These are phyloP conservation scores for Calcarisporium arbuscula DNA, from an alignment of 2,329 filamentous ascomycete species.

Conservation along the genomic window DNA sequence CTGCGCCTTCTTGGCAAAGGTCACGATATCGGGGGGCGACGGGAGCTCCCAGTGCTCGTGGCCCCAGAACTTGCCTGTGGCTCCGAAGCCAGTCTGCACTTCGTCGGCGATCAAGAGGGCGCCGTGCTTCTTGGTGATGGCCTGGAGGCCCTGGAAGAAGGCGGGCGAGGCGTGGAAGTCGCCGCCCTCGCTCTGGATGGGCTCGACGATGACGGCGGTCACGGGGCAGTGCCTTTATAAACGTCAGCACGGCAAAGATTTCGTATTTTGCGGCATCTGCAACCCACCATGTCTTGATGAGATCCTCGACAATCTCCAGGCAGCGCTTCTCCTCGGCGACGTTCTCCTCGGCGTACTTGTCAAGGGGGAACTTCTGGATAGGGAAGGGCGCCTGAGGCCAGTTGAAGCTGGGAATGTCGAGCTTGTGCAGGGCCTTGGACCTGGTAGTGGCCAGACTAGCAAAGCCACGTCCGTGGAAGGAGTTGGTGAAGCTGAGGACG, in stretches of 20 bases:
- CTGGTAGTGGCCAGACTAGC: slow-evolving; percentile 72
- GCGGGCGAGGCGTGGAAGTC: slow-evolving; percentile 75
- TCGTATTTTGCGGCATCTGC: neutral
- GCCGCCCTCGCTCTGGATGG: slow-evolving; percentile 76
- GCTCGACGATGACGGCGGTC: slow-evolving; percentile 69
- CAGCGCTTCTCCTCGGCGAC: slow-evolving; percentile 64
- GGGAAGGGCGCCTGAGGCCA: slow-evolving; percentile 83
- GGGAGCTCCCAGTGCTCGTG: slow-evolving; percentile 76
- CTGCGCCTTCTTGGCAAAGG: slow-evolving; percentile 83
- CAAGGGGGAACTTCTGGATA: slow-evolving; percentile 68
- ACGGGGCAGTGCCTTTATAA: slow-evolving; percentile 54
- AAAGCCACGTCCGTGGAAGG: slow-evolving; percentile 77
- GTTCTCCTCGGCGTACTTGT: slow-evolving; percentile 64
- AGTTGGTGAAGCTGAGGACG: slow-evolving; percentile 72
- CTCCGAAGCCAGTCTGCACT: slow-evolving; percentile 71
- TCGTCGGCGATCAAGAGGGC: slow-evolving; percentile 77
- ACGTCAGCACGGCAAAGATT: neutral
- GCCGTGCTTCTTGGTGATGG: slow-evolving; percentile 62
- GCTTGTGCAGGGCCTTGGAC: slow-evolving; percentile 78
- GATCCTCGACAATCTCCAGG: slow-evolving; percentile 64
- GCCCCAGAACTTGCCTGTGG: slow-evolving; percentile 84
- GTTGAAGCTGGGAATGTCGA: slow-evolving; percentile 83
- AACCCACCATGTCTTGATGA: slow-evolving; percentile 53
- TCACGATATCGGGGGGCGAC: slow-evolving; percentile 76
- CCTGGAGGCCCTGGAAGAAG: slow-evolving; percentile 72